phyloP scores from a whole-genome alignment of 148 eudicot species.

The Spergularia bocconei region DNA sequence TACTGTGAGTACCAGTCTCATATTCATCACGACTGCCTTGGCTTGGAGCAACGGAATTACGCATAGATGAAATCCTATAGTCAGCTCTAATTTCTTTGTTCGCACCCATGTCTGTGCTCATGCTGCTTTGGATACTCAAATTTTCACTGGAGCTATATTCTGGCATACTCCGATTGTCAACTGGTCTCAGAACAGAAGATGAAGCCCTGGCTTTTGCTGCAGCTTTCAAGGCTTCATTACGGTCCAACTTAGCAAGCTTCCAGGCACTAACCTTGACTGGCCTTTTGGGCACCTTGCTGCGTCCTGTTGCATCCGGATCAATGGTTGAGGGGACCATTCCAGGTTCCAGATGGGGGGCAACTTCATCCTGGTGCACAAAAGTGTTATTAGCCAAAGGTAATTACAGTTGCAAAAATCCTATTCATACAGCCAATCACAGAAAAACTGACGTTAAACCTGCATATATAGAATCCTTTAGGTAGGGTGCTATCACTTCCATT shows the following conservation, averaged over 20 bases:
- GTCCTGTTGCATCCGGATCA: conserved; percentile 78
- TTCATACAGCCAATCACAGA: neutral
- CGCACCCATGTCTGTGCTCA: conserved; percentile 64
- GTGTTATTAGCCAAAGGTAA: conserved; percentile 6
- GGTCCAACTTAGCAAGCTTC: conserved; percentile 89
- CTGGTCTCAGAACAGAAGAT: conserved; percentile 80
- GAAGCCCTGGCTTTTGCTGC: conserved; percentile 98
- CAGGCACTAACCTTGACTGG: conserved; percentile 80
- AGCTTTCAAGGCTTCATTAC: conserved; percentile 77
- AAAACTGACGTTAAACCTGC: neutral
- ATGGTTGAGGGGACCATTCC: conserved; percentile 92
- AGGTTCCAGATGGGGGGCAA: conserved; percentile 89
- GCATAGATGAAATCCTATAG: conserved; percentile 36
- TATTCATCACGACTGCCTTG: conserved; percentile 89
- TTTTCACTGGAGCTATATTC: conserved; percentile 82
- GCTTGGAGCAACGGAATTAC: conserved; percentile 64
- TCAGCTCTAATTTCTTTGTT: conserved; percentile 53
- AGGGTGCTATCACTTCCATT: neutral
- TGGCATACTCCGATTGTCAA: conserved; percentile 46
- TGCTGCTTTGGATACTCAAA: conserved; percentile 75
- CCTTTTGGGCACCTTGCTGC: conserved; percentile 55
- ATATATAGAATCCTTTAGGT: neutral
- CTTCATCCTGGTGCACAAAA: conserved; percentile 73
- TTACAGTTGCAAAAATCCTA: neutral
- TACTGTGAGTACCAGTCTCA: conserved; percentile 82